These are phyloP conservation scores for Fusarium tuaranense DNA, from an alignment of 2,329 filamentous ascomycete species.

Conservation along the genomic window DNA sequence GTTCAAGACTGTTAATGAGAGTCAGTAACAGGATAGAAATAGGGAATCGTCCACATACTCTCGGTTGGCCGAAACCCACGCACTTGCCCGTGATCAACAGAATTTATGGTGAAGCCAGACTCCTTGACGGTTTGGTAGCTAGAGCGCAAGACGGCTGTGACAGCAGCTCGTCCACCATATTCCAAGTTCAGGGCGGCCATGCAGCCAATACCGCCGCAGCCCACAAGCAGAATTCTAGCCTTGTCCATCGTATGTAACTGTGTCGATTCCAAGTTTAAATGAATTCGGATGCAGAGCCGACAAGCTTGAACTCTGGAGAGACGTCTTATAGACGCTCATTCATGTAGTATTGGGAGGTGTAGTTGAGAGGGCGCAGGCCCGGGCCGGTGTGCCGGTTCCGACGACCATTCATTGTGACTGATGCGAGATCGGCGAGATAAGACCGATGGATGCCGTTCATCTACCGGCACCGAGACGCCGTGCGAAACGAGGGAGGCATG, in stretches of 20 bases:
- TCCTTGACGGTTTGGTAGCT: slow-evolving; percentile 39
- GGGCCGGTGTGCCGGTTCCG: slow-evolving; percentile 24
- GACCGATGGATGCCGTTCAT: neutral
- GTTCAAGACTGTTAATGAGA: slow-evolving; percentile 24
- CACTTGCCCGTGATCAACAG: slow-evolving; percentile 40
- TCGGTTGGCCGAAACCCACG: slow-evolving; percentile 35
- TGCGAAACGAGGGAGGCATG: neutral
- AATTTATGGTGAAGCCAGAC: slow-evolving; percentile 39
- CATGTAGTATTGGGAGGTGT: neutral
- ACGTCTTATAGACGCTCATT: neutral
- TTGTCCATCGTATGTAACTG: slow-evolving; percentile 23
- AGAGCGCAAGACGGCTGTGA: slow-evolving; percentile 42
- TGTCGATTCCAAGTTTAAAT: neutral
- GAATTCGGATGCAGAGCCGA: neutral
- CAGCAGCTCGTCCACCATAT: slow-evolving; percentile 32
- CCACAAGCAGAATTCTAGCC: slow-evolving; percentile 33
- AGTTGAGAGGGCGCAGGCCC: slow-evolving; percentile 26
- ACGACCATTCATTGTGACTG: neutral
- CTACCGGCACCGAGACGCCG: neutral
- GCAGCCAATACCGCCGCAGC: slow-evolving; percentile 42
- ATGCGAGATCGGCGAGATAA: neutral
- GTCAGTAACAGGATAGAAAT: slow-evolving; percentile 3
- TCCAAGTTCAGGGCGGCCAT: slow-evolving; percentile 41
- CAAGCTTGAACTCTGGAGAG: neutral
- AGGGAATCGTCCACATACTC: slow-evolving; percentile 15